These are phyloP conservation scores for Alternaria brassicicola DNA, from an alignment of 2,329 filamentous ascomycete species.

Conservation along the genomic window DNA sequence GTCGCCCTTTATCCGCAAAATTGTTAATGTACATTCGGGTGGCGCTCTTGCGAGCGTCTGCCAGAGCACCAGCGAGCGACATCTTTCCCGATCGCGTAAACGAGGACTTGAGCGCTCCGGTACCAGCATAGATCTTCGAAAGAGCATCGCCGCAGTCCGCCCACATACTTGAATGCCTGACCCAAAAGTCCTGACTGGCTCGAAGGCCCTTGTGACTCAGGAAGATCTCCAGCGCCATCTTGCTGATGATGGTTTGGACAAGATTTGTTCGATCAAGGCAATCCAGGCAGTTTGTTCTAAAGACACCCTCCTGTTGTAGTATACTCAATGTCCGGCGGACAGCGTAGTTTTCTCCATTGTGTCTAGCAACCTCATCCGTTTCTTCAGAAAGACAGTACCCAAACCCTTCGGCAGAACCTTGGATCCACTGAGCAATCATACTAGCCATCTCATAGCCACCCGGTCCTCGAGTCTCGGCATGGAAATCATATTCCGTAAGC, in stretches of 20 bases:
- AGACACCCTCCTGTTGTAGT: constrained; percentile 92
- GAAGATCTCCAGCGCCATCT: constrained; percentile 89
- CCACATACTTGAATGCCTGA: constrained; percentile 90
- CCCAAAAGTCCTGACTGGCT: constrained; percentile 83
- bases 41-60: constrained; percentile 94
- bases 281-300: constrained; percentile 94
- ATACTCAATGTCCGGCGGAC: constrained; percentile 65
- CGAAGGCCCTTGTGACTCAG: constrained; percentile 72
- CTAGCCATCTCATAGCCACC: constrained; percentile 90
- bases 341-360: constrained; percentile 50
- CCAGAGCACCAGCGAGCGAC: constrained; percentile 89
- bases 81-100: constrained; percentile 95
- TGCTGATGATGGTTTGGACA: constrained; percentile 93
- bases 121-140: constrained; percentile 95
- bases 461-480: constrained; percentile 87
- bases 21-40: constrained; percentile 97
- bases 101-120: constrained; percentile 91
- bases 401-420: constrained; percentile 81
- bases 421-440: constrained; percentile 79
- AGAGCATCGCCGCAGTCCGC: constrained; percentile 95
- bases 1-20: constrained; percentile 89
- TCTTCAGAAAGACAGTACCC: constrained; percentile 90
- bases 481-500: constrained; percentile 92
- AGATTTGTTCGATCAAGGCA: constrained; percentile 95
- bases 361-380: constrained; percentile 58